Evolutionary conservation across 129 eudicot species (phyloP), one percentile per base, ranked within the genome.

Genomic region (Artemisia tridentata): DNA sequence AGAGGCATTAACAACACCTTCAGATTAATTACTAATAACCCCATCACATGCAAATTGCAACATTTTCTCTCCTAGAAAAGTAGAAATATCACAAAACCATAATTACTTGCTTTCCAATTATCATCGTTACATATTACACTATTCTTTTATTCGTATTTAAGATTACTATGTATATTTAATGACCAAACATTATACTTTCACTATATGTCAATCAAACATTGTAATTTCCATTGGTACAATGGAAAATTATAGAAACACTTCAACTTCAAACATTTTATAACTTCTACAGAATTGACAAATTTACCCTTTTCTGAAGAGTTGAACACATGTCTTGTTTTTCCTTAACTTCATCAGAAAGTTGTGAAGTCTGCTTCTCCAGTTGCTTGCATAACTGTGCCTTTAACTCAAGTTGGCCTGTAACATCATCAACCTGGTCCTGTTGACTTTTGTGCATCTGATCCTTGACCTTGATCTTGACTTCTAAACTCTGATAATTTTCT

Each of bases 351-450:
- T 82, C 78, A 54, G 78, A 65, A 50, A 72, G 82, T 47, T 81
- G 85, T 47, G 72, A 46, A 34, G 67, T 54, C 43, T 81, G 81
- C 75, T 81, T 81, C 79, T 76, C 85, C 13, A 73, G 34, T 57
- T 81, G 79, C 55, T 63, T 76, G 78, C 73, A 69, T 72, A 77
- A 72, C n/a, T 74, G 75, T 16, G 75, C 15, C 57, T 67, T 81
- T 21, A 63, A 60, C 23, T 59, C 72, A 31, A 81, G 81, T 60
- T 81, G 82, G 17, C 64, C 64, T 67, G 71, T 73, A 49, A 81
- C 75, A 23, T 81, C 82, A 53, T 65, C 72, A 51, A 76, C 14
- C 75, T 85, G 89, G 43, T 89, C 96, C 78, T 81, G 73, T 58
- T 78, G 82, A 54, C 10, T 57, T 79, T 52, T 82, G 66, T 20